phyloP scores from a whole-genome alignment of 768 basidiomycete genomes.

The Glaciozyma martinii region DNA sequence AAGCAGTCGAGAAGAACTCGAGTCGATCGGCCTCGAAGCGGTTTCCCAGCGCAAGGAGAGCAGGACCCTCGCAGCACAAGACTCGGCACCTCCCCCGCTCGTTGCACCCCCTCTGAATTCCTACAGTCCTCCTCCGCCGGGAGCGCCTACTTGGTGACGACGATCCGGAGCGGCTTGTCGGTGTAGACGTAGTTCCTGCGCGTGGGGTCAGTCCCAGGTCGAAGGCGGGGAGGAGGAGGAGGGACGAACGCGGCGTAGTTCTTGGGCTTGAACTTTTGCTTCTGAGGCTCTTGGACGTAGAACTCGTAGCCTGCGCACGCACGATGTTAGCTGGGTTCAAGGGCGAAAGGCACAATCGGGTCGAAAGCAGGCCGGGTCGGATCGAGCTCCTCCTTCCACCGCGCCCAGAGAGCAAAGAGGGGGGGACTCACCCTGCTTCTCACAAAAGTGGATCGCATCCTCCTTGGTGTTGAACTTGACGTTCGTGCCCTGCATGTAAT shows the following conservation, averaged over 20 bases:
- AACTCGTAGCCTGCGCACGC: slow-evolving; percentile 22
- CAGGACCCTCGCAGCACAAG: too few species aligned
- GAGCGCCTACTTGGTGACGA: slow-evolving; percentile 71
- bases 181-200: slow-evolving; percentile 81
- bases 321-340: too few species aligned
- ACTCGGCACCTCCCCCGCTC: too few species aligned
- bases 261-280: slow-evolving; percentile 40
- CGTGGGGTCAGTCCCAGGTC: slow-evolving; percentile 42
- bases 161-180: slow-evolving; percentile 66
- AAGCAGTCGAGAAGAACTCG: too few species aligned
- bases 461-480: slow-evolving; percentile 66
- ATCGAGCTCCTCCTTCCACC: neutral
- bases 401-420: slow-evolving; percentile 13
- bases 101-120: too few species aligned
- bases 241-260: slow-evolving; percentile 41
- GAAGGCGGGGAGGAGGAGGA: slow-evolving; percentile 26
- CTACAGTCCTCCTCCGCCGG: neutral
- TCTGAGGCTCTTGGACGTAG: slow-evolving; percentile 57
- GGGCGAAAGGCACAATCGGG: too few species aligned
- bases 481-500: slow-evolving; percentile 30
- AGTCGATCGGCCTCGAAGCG: too few species aligned
- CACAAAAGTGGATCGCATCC: slow-evolving; percentile 87
- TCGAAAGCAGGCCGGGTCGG: neutral
- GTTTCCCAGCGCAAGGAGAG: too few species aligned
- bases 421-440: slow-evolving; percentile 69